Conservation (phyloP, 2,329 filamentous ascomycete genomes). For the Beauveria pseudobassiana region DNA sequence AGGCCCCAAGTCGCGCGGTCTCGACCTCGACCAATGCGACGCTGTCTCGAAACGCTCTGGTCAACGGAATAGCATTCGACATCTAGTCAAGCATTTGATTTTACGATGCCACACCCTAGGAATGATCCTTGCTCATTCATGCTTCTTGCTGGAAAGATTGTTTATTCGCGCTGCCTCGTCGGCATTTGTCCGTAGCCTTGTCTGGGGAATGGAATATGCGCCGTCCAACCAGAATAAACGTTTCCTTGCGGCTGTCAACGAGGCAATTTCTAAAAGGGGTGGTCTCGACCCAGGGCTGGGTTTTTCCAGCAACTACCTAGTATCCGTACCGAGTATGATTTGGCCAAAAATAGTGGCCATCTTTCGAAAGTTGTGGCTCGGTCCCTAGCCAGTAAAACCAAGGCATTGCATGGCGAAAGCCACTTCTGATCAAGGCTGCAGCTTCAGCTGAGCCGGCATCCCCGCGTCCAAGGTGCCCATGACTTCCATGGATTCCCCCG, state of each 20-base stretch:
- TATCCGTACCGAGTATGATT: too few relatives aligned
- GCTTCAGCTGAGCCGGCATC: conserved; percentile 6
- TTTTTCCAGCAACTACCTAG: not conserved
- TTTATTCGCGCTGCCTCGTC: not conserved
- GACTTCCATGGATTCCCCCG: not conserved
- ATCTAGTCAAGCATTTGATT: too few relatives aligned
- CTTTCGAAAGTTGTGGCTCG: not conserved
- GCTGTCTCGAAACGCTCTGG: not conserved
- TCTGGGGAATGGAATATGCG: not conserved
- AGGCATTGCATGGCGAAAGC: not conserved
- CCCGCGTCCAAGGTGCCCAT: not conserved
- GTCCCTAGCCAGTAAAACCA: not conserved
- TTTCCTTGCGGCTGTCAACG: too few relatives aligned
- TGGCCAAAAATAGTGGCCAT: not conserved
- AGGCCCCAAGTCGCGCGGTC: not conserved
- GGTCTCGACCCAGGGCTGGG: not conserved
- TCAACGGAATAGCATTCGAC: too few relatives aligned
- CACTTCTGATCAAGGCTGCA: conserved; percentile 1
- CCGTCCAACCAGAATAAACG: not conserved
- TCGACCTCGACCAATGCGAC: not conserved
- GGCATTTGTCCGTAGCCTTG: conserved; percentile 4
- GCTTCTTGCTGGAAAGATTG: not conserved
- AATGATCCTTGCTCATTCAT: not conserved
- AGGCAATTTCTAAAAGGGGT: not conserved
- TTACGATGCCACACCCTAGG: not conserved